Evolutionary conservation across 441 rosid species (phyloP), one percentile per base, ranked within the genome.

Genomic region (Bruguiera hainesii): DNA sequence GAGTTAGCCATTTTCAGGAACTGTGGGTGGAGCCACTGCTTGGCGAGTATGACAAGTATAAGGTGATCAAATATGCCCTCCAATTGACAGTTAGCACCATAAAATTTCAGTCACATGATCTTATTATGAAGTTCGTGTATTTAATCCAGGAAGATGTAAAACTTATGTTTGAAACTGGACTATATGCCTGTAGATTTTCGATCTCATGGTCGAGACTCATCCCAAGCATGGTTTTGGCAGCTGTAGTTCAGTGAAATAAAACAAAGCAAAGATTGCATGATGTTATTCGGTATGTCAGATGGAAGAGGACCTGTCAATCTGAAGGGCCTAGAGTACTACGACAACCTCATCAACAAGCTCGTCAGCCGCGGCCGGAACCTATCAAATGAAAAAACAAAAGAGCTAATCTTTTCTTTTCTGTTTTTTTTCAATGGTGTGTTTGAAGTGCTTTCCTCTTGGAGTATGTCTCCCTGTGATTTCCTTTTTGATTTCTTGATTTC

Each of bases 171-270:
- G 80, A 86, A 35, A 79, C 76, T 35, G 83, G 90, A 57, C 69
- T 90, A 63, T 85, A 76, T 53, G 87, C 93, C 23, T 86, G 82
- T 64, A 84, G 88, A 70, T 85, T 88, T 72, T 88, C 93, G 70
- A 84, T 90, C 67, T 90, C 90, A 11, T 88, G 91, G 93, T 71
- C 93, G 15, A 83, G 92, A 63, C 85, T 90, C 56, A 85, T 90
- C 57, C 93, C 90, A 1, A 76, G 91, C 88, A 80, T 42, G 81
- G 39, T 60, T 56, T 65, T n/a, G 3, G 15, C 31, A 19, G 21
- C 25, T 8, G 30, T 39, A n/a, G 23, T 35, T 42, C 13, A 9
- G 25, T n/a, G 15, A 35, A 33, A 35, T 16, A 5, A 19, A n/a
- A 66, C 20, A 5, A 3, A 56, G 26, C 18, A 20, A 46, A n/a